Base-by-base conservation (phyloP, 2,329 filamentous ascomycete species). In the Alternaria solani region DNA sequence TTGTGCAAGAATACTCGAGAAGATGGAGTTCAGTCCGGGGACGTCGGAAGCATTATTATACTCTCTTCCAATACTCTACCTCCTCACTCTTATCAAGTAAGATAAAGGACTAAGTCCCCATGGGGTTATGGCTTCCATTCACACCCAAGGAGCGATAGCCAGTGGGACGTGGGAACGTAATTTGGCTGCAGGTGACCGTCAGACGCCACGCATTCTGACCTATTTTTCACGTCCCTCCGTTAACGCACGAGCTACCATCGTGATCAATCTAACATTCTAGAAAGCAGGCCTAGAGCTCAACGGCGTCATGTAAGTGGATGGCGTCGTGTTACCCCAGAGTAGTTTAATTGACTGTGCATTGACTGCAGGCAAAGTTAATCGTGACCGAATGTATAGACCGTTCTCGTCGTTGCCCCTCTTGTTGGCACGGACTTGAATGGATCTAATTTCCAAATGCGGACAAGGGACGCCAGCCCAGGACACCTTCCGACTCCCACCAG, bases 101-200 rank as follows among this genome's bases (percentile, higher is more conserved):
- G 65, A 55, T 41, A 38, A 55, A 49, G 61, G 56, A 63, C 65
- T 62, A 66, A 65, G 60, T 58, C 70, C 66, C 63, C 64, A 72
- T 71, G 67, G 68, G 70, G 70, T 65, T 66, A 71, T 67, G 60
- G 61, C 67, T 70, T 73, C 70, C 70, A 71, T 71, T 60, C 55
- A 55, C 43, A 63, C 52, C 62, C 51, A 38, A 43, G 43, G 38
- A 61, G 51, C 43, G 57, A 66, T 66, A 54, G 58, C 68, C 69
- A 71, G 66, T 72, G 61, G 59, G 41, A 64, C 54, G 66, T 48
- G 38, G 42, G 59, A 65, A 72, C 70, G 70, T 73, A 73, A 73
- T 73, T 68, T 48, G 57, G 38, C 58, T 61, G 60, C 62, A 57
- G 57, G 46, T 57, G 60, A 59, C 51, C 57, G 57, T 66, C 66